Conservation (phyloP, 257 asterid genomes). For the Solanum commersonii region DNA sequence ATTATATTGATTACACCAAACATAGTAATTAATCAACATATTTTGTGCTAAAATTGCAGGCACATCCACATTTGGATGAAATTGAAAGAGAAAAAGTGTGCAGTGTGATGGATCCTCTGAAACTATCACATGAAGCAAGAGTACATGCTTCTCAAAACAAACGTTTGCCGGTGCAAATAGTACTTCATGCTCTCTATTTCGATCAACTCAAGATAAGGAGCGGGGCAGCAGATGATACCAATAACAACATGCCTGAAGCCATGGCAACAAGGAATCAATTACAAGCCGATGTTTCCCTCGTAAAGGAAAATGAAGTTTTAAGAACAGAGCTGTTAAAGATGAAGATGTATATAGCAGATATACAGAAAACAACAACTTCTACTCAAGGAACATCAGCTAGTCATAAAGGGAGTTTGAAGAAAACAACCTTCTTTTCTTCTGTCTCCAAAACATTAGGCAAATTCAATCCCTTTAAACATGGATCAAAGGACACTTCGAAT, state of each 20-base stretch:
- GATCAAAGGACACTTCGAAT: slow-evolving; percentile 71
- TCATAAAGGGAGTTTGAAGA: slow-evolving; percentile 23
- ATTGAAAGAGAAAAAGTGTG: slow-evolving; percentile 91
- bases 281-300: slow-evolving; percentile 58
- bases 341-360: slow-evolving; percentile 71
- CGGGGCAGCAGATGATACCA: slow-evolving; percentile 31
- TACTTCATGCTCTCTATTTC: slow-evolving; percentile 84
- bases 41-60: slow-evolving; percentile 21
- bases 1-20: background rate
- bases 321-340: slow-evolving; percentile 74
- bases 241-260: slow-evolving; percentile 25
- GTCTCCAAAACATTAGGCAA: slow-evolving; percentile 74
- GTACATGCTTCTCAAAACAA: slow-evolving; percentile 95
- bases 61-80: slow-evolving; percentile 82
- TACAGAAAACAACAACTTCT: slow-evolving; percentile 23
- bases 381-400: slow-evolving; percentile 25
- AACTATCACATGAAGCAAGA: slow-evolving; percentile 80
- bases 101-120: slow-evolving; percentile 86
- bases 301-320: slow-evolving; percentile 73
- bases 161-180: slow-evolving; percentile 83
- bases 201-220: slow-evolving; percentile 79
- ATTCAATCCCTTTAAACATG: slow-evolving; percentile 74
- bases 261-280: slow-evolving; percentile 46
- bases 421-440: slow-evolving; percentile 67
- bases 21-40: background rate